phyloP scores from a whole-genome alignment of 805 yeast species.

The Candida qinlingensis region DNA sequence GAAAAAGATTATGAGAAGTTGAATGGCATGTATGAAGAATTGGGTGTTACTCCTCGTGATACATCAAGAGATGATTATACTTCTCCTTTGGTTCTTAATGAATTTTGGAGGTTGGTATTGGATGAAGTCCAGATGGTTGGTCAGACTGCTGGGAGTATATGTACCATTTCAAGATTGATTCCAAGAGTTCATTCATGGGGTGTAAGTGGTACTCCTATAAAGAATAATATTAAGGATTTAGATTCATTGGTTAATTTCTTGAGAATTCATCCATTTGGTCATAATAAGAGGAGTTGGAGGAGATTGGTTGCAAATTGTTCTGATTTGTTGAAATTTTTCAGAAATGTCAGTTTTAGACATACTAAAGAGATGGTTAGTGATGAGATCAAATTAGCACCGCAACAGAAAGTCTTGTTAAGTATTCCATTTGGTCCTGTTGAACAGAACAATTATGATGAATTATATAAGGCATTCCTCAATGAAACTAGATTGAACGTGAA shows the following conservation, averaged over 20 bases:
- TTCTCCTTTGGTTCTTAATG: constrained; percentile 75
- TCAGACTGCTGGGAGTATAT: constrained; percentile 64
- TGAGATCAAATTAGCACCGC: constrained; percentile 77
- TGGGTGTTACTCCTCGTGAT: constrained; percentile 4
- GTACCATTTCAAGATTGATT: constrained; percentile 71
- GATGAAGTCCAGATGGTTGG: constrained; percentile 97
- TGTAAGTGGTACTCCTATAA: constrained; percentile 91
- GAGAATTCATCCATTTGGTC: constrained; percentile 55
- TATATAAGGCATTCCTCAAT: constrained; percentile 52
- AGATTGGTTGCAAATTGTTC: constrained; percentile 6
- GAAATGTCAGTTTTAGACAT: constrained; percentile 61
- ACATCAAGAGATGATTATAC: constrained; percentile 42
- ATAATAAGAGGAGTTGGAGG: constrained; percentile 17
- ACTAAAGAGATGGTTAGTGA: constrained; percentile 76
- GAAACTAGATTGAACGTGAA: constrained; percentile 46
- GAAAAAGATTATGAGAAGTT: background rate
- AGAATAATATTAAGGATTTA: constrained; percentile 59
- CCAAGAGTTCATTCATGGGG: constrained; percentile 95
- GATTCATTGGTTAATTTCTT: constrained; percentile 67
- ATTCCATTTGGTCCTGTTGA: constrained; percentile 80
- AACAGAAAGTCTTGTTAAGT: constrained; percentile 60
- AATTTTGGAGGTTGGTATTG: constrained; percentile 84
- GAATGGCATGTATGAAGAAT: constrained; percentile 7
- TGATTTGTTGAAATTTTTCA: constrained; percentile 50
- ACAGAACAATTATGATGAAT: constrained; percentile 70